phyloP scores from a whole-genome alignment of 495 filamentous ascomycete genomes.

The Copromyces sp. region DNA sequence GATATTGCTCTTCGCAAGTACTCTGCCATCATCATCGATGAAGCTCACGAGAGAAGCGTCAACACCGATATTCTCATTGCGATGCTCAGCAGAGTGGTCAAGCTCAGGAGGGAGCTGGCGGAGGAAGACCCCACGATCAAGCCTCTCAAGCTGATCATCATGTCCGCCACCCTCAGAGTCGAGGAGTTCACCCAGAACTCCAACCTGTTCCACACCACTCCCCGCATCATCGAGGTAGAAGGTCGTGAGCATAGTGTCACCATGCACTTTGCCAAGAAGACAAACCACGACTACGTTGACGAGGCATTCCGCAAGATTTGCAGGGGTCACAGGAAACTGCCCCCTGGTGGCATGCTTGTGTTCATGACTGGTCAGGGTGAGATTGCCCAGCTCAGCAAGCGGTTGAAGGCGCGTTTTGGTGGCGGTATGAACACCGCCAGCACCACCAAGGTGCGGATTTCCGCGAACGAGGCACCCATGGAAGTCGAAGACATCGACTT shows the following conservation, averaged over 20 bases:
- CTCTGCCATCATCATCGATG: constrained; percentile 88
- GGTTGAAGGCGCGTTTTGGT: constrained; percentile 61
- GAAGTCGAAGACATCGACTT: constrained; percentile 86
- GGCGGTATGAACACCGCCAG: constrained; percentile 34
- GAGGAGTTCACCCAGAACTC: constrained; percentile 83
- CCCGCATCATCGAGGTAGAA: constrained; percentile 81
- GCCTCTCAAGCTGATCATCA: constrained; percentile 90
- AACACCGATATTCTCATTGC: constrained; percentile 97
- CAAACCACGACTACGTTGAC: constrained; percentile 77
- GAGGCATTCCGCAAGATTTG: constrained; percentile 83
- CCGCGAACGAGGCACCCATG: constrained; percentile 65
- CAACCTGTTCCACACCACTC: constrained; percentile 66
- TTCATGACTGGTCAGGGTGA: constrained; percentile 94
- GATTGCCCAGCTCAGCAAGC: constrained; percentile 67
- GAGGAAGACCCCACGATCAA: constrained; percentile 44
- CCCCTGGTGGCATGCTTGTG: constrained; percentile 85
- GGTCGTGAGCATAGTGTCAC: constrained; percentile 91
- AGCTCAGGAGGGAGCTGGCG: constrained; percentile 44
- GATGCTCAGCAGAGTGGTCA: constrained; percentile 87
- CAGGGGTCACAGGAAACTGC: constrained; percentile 81
- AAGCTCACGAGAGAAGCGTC: constrained; percentile 94
- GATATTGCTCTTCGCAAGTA: constrained; percentile 92
- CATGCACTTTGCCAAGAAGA: constrained; percentile 75
- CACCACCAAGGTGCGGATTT: constrained; percentile 59
- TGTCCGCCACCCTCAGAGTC: constrained; percentile 90